phyloP scores from a whole-genome alignment of 2,329 filamentous ascomycete genomes.

The Cryphonectria radicalis region DNA sequence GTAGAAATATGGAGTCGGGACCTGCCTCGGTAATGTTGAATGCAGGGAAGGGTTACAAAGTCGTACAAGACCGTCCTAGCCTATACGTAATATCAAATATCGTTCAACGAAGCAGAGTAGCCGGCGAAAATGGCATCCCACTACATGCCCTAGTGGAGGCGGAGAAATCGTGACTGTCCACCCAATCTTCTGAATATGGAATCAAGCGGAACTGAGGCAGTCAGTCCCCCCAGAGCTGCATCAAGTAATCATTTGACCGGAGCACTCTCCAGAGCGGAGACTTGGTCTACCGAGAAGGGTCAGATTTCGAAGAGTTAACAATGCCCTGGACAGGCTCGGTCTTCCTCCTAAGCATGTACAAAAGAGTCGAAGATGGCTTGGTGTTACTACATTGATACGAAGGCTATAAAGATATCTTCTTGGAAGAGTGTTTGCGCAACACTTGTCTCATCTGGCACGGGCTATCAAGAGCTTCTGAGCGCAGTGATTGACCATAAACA shows the following conservation, averaged over 20 bases:
- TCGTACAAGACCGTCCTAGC: not conserved
- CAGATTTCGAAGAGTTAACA: not conserved
- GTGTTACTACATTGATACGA: no score
- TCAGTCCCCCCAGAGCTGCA: slow-evolving; percentile 6
- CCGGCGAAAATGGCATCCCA: not conserved
- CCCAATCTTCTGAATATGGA: not conserved
- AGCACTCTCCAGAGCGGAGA: slow-evolving; percentile 20
- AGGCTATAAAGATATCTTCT: no score
- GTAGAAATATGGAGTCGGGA: slow-evolving; percentile 12
- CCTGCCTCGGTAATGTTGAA: slow-evolving; percentile 5
- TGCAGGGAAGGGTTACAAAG: slow-evolving; percentile 13
- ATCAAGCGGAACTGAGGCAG: not conserved
- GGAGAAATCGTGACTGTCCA: not conserved
- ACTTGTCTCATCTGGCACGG: no score
- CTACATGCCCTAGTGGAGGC: not conserved
- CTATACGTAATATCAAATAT: no score
- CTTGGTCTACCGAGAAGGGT: not conserved
- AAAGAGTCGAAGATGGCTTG: no score
- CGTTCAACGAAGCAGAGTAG: not conserved
- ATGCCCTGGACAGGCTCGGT: slow-evolving; percentile 9
- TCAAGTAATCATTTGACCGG: slow-evolving; percentile 16
- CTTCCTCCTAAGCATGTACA: slow-evolving; percentile 5
- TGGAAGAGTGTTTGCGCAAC: no score
- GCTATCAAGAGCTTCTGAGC: no score
- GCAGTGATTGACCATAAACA: no score